phyloP scores from a whole-genome alignment of 305 asterid genomes.

The Fraxinus sp. region DNA sequence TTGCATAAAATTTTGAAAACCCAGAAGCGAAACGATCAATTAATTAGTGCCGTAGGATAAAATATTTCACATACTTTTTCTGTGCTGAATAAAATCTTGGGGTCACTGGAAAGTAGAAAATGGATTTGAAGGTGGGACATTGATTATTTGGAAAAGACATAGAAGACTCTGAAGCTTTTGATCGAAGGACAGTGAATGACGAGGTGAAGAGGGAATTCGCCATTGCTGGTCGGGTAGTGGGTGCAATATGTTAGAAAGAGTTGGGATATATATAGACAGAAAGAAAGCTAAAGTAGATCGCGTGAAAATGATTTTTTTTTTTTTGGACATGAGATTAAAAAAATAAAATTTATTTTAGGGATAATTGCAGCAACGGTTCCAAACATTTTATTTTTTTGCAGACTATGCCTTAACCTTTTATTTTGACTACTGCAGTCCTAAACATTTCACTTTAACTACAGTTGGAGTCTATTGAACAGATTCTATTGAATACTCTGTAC shows the following conservation, averaged over 20 bases:
- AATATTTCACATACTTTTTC: slow-evolving; percentile 35
- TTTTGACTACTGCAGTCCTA: too few species aligned
- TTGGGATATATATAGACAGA: background rate
- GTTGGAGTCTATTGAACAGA: too few species aligned
- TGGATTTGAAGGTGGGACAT: slow-evolving; percentile 29
- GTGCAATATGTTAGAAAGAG: background rate
- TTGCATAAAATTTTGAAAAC: background rate
- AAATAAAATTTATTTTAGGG: too few species aligned
- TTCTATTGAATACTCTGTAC: too few species aligned
- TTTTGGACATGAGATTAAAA: background rate
- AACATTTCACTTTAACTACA: too few species aligned
- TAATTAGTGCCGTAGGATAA: background rate
- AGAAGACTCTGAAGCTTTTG: slow-evolving; percentile 29
- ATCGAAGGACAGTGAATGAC: slow-evolving; percentile 33
- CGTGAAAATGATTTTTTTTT: too few species aligned
- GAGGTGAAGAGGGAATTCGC: slow-evolving; percentile 45
- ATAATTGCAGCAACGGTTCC: too few species aligned
- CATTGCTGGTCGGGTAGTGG: slow-evolving; percentile 41
- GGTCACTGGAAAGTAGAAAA: slow-evolving; percentile 19
- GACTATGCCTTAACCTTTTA: too few species aligned
- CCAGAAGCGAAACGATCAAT: slow-evolving; percentile 10
- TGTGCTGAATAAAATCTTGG: slow-evolving; percentile 23
- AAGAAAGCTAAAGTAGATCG: background rate
- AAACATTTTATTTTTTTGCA: too few species aligned
- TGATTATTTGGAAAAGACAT: slow-evolving; percentile 13